phyloP scores from a whole-genome alignment of 768 basidiomycete species.

The Lactifluus echinatus region DNA sequence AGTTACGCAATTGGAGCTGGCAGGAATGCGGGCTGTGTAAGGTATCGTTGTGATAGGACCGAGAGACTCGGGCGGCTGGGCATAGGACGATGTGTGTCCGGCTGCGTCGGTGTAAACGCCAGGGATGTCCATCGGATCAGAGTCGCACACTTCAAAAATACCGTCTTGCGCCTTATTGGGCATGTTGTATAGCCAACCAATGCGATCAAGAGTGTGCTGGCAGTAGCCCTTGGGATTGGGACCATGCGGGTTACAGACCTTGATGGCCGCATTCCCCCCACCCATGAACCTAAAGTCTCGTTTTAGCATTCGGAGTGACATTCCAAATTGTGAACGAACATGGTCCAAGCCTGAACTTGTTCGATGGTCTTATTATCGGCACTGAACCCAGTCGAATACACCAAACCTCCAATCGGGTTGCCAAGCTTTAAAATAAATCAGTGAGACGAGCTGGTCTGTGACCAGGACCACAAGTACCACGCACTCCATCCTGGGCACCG shows the following conservation, averaged over 20 bases:
- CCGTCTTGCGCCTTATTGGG: constrained; percentile 53
- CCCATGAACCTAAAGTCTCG: constrained; percentile 58
- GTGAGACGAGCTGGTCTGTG: neutral
- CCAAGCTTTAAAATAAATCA: constrained; percentile 44
- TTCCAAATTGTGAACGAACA: constrained; percentile 32
- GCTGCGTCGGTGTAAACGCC: constrained; percentile 37
- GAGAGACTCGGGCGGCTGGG: constrained; percentile 40
- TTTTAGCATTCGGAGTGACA: neutral
- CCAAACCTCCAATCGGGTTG: constrained; percentile 68
- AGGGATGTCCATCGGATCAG: constrained; percentile 54
- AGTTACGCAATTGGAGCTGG: constrained; percentile 38
- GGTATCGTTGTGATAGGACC: constrained; percentile 39
- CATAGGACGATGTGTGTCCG: constrained; percentile 37
- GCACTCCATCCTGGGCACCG: constrained; percentile 57
- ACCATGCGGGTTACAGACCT: constrained; percentile 54
- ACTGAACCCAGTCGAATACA: constrained; percentile 51
- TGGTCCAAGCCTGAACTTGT: constrained; percentile 64
- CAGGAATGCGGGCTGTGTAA: constrained; percentile 32
- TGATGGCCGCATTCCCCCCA: constrained; percentile 54
- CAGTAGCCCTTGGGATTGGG: constrained; percentile 47
- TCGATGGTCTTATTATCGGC: constrained; percentile 35
- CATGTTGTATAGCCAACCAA: constrained; percentile 67
- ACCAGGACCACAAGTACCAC: constrained; percentile 12
- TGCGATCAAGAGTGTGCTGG: constrained; percentile 66
- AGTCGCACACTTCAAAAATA: constrained; percentile 55